These are phyloP conservation scores for Aspergillus steynii DNA, from an alignment of 495 filamentous ascomycete species.

Conservation along the genomic window DNA sequence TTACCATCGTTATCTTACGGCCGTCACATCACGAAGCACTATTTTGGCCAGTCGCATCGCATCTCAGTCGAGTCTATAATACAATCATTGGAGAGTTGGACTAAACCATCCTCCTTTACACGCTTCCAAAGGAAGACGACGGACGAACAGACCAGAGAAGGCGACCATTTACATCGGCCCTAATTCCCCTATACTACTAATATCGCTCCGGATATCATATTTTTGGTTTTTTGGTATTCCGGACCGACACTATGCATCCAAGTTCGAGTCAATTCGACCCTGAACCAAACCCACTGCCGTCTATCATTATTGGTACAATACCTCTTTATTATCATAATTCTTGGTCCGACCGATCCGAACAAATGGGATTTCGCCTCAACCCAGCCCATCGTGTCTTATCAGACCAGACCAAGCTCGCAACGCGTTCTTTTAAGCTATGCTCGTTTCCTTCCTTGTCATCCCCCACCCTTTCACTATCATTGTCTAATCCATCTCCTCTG, in stretches of 20 bases:
- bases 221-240: background rate
- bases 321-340: background rate
- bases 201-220: background rate
- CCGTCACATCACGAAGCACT: conserved; percentile 8
- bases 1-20: conserved; percentile 3
- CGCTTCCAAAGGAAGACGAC: background rate
- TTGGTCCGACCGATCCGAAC: background rate
- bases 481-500: background rate
- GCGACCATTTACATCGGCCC: background rate
- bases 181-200: background rate
- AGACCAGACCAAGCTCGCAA: background rate
- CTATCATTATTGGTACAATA: background rate
- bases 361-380: background rate
- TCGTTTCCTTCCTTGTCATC: background rate
- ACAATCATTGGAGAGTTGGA: background rate
- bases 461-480: background rate
- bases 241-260: background rate
- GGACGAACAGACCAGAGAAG: background rate
- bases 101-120: background rate
- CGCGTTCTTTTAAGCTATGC: background rate
- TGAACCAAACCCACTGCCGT: background rate
- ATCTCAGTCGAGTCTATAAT: background rate
- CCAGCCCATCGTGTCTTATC: background rate
- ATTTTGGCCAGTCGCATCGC: background rate
- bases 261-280: background rate